phyloP scores from a whole-genome alignment of 805 yeast species.

The Brettanomyces anomalus region DNA sequence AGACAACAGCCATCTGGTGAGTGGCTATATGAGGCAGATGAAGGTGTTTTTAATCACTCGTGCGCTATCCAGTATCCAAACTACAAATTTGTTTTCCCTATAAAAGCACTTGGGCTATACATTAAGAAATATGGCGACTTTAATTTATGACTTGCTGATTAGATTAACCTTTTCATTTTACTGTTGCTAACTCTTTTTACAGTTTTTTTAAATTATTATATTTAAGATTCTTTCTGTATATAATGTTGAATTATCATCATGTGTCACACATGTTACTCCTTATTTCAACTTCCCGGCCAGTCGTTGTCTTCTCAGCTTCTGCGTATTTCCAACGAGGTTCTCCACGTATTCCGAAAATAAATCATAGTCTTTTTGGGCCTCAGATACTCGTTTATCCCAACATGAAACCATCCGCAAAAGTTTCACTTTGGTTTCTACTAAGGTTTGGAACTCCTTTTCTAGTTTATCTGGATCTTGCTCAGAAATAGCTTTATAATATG shows the following conservation, averaged over 20 bases:
- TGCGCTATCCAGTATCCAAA: conserved; percentile 92
- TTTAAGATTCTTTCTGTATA: too few relatives aligned
- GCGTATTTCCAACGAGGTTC: conserved; percentile 84
- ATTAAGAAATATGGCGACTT: conserved; percentile 17
- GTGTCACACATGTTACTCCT: not conserved
- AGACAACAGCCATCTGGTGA: conserved; percentile 73
- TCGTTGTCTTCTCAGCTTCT: conserved; percentile 48
- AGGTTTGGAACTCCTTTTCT: conserved; percentile 27
- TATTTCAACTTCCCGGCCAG: not conserved
- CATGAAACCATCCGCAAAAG: conserved; percentile 25
- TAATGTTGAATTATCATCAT: too few relatives aligned
- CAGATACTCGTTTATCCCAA: conserved; percentile 45
- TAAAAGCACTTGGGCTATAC: conserved; percentile 84
- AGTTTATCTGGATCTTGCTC: conserved; percentile 24
- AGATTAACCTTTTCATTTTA: not conserved
- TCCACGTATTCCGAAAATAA: conserved; percentile 84
- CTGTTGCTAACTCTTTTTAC: not conserved
- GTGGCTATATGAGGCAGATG: conserved; percentile 76
- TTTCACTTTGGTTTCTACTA: conserved; percentile 29
- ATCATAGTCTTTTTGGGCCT: conserved; percentile 52
- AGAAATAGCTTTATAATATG: conserved; percentile 14
- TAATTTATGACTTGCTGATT: not conserved
- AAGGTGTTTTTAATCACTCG: conserved; percentile 94
- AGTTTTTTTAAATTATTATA: too few relatives aligned
- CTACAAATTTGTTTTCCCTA: conserved; percentile 80